Conservation (phyloP, 1,284 basidiomycete genomes). For the Ganoderma multipileum region DNA sequence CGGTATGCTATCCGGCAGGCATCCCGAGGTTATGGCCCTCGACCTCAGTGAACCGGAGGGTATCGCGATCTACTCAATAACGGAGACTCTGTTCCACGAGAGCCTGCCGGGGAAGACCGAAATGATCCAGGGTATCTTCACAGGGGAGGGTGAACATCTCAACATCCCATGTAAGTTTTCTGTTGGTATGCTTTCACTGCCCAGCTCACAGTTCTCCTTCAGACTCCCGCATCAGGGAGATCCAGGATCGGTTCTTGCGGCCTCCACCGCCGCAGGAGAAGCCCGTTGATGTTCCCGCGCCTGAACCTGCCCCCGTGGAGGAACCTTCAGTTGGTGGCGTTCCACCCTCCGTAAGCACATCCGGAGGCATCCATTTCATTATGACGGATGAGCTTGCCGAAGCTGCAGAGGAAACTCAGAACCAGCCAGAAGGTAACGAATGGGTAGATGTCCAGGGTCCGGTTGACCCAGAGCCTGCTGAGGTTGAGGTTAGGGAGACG, state of each 20-base stretch:
- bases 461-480: constrained; percentile 29
- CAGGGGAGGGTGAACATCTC: constrained; percentile 61
- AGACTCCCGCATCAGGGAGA: constrained; percentile 68
- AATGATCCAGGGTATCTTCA: constrained; percentile 60
- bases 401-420: constrained; percentile 56
- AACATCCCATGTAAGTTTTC: constrained; percentile 63
- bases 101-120: constrained; percentile 56
- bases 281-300: constrained; percentile 25
- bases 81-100: constrained; percentile 60
- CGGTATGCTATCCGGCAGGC: constrained; percentile 56
- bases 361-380: constrained; percentile 76
- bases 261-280: constrained; percentile 47
- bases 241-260: constrained; percentile 57
- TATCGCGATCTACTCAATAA: constrained; percentile 57
- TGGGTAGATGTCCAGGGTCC: constrained; percentile 26
- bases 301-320: constrained; percentile 33
- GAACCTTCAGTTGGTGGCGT: constrained; percentile 44
- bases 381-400: constrained; percentile 75
- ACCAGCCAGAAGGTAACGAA: constrained; percentile 42
- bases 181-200: neutral
- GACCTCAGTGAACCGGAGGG: constrained; percentile 59
- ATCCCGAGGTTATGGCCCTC: constrained; percentile 51
- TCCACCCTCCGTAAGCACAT: constrained; percentile 44
- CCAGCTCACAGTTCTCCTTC: neutral
- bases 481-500: constrained; percentile 37